Base-by-base conservation (phyloP, 768 basidiomycete species). In the Trametes elegans region DNA sequence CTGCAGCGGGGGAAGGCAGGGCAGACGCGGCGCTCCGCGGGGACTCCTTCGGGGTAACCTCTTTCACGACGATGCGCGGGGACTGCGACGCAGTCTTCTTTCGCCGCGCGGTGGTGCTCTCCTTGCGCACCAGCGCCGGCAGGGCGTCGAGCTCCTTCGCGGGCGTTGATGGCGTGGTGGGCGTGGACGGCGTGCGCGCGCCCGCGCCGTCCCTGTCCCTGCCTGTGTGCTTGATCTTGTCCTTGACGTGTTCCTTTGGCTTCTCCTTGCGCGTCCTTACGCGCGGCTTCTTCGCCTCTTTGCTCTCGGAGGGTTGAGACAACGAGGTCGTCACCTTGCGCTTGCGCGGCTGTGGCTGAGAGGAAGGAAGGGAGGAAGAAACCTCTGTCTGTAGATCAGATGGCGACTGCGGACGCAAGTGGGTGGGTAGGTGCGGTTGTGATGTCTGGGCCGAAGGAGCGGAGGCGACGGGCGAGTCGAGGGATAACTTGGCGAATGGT, bases 401-500 rank as follows among this genome's bases (percentile, higher is more conserved):
- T 23, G 36, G 50, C 13, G 32, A 34, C 24, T 46, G 49, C 3
- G 24, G 14, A 50, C 11, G 44, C 19, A 18, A 45, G 19, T n/a
- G 45, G 13, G 44, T 48, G 7, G 19, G 54, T 2, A 54, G 28
- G 32, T 47, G 66, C 47, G 46, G 50, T 32, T 11, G 57, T 53
- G 44, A 40, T 7, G 24, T 13, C 28, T 31, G 18, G 3, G 55
- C 18, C 2, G 32, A 4, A 18, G 60, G 41, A 9, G 59, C 34
- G 36, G 66, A 32, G 31, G 59, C 55, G 48, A 70, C 55, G 45
- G 74, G 71, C 40, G 70, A 70, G 60, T 77, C 59, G 58, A 83
- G 55, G 1, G 82, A 82, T 34, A 84, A 70, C 45, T 76, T 78
- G 40, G 82, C 76, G 55, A 84, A 83, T 0, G 79, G 72, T 3